Evolutionary conservation across 345 rosid genomes (phyloP), one percentile per base, ranked within the genome.

Genomic region (Salix purpurea): DNA sequence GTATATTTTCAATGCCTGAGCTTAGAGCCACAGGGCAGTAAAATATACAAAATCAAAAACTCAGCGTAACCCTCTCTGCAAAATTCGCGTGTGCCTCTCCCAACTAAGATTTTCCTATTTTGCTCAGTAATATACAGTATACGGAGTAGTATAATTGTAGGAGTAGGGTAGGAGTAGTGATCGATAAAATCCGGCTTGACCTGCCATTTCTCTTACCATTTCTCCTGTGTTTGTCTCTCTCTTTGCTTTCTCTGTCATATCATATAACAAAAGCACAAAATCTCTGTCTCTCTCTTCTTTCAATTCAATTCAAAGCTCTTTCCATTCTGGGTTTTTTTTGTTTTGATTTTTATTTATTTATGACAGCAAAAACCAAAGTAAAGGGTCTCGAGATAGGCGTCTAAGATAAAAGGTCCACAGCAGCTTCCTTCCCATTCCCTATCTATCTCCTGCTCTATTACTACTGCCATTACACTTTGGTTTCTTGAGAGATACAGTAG

Each of bases 301-400:
- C 24, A 32, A 54, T 50, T 58, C 64, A n/a, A 19, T 58, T 24
- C 64, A 11, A 23, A 58, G 64, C 60, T 28, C 65, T 60, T 48
- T 36, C 36, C 36, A 56, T 46, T 81, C 64, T 62, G 40, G 50
- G 74, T 75, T 65, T 72, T 70, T 73, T 56, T 56, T 52, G 67
- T 74, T 80, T 77, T 64, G 61, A 42, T 11, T 69, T 65, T 71
- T 46, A 10, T 14, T 5, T 66, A 26, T 30, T 58, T n/a, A 9
- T 9, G 11, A 58, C n/a, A 19, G 58, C 58, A 19, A 19, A 19
- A 52, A 12, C 64, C 26, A 11, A 24, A 44, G 21, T 6, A 12
- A 52, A 72, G 84, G 77, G 73, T 87, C 88, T 88, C 91, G 89
- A 86, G 85, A 84, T 88, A 79, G 84, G 88, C 75, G 89, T 81